Evolutionary conservation across 1,139 yeast genomes (phyloP).

Genomic region (Debaryomyces udenii): DNA sequence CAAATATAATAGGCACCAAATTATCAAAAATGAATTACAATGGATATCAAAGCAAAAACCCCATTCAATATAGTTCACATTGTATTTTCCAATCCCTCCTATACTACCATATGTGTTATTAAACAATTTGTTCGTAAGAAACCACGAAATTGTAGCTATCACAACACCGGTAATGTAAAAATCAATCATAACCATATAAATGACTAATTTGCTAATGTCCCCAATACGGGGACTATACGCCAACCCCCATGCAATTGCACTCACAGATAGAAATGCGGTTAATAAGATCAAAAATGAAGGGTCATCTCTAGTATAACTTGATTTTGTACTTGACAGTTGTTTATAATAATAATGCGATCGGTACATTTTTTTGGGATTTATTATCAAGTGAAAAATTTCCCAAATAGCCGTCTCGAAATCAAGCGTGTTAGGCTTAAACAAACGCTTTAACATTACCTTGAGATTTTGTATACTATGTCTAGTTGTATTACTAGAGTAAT

Average conservation of each 20-base stretch:
- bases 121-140: constrained; percentile 66
- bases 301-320: constrained; percentile 81
- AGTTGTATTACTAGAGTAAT: constrained; percentile 5
- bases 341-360: constrained; percentile 76
- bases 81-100: constrained; percentile 26
- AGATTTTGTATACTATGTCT: constrained; percentile 18
- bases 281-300: constrained; percentile 82
- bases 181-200: constrained; percentile 86
- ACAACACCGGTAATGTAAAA: constrained; percentile 71
- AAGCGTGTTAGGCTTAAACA: constrained; percentile 76
- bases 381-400: constrained; percentile 78
- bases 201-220: constrained; percentile 63
- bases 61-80: constrained; percentile 76
- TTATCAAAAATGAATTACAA: constrained; percentile 81
- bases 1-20: constrained; percentile 79
- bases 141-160: constrained; percentile 75
- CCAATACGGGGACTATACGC: constrained; percentile 69
- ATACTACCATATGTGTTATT: constrained; percentile 42
- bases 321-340: constrained; percentile 31
- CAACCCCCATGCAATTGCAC: constrained; percentile 90
- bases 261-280: constrained; percentile 61
- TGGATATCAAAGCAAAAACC: constrained; percentile 93
- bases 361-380: constrained; percentile 81
- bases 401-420: constrained; percentile 93
- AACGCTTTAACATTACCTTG: constrained; percentile 36